phyloP scores from a whole-genome alignment of 192 early-diverging fungal species.

The Linnemannia schmuckeri region DNA sequence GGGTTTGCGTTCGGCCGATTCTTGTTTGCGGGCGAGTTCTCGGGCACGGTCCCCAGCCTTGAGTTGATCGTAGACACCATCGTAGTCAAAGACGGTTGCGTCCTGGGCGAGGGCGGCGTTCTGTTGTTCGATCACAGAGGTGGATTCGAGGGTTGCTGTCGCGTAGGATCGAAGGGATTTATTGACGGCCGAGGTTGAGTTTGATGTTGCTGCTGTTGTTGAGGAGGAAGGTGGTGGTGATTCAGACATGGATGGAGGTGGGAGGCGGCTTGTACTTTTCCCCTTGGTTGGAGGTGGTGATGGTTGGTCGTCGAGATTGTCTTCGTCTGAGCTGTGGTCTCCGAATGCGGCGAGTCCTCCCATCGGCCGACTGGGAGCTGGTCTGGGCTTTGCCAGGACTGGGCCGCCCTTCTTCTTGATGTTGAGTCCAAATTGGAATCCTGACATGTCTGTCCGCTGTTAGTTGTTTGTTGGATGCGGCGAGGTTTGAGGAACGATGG shows the following conservation, averaged over 20 bases:
- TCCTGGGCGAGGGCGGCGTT: constrained; percentile 77
- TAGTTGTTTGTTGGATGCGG: background rate
- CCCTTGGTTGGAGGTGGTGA: background rate
- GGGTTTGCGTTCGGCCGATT: constrained; percentile 60
- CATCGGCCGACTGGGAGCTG: constrained; percentile 28
- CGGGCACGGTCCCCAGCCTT: constrained; percentile 69
- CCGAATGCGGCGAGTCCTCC: constrained; percentile 42
- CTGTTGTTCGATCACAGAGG: constrained; percentile 59
- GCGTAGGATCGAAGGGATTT: constrained; percentile 49
- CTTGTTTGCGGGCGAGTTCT: constrained; percentile 63
- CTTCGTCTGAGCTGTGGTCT: constrained; percentile 47
- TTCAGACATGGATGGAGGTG: background rate
- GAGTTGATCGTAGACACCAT: constrained; percentile 80
- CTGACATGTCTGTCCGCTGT: constrained; percentile 16
- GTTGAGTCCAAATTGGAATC: constrained; percentile 53
- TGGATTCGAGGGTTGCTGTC: constrained; percentile 37
- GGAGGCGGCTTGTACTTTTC: background rate
- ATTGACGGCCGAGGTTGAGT: constrained; percentile 38
- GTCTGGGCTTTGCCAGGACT: constrained; percentile 14
- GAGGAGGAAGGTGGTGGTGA: constrained; percentile 9
- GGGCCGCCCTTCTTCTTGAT: constrained; percentile 32
- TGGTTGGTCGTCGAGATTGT: constrained; percentile 32
- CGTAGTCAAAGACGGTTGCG: constrained; percentile 82
- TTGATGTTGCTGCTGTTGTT: background rate
- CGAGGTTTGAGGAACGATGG: background rate